phyloP scores from a whole-genome alignment of 2,329 filamentous ascomycete species.

The Pseudomassariella vexata region DNA sequence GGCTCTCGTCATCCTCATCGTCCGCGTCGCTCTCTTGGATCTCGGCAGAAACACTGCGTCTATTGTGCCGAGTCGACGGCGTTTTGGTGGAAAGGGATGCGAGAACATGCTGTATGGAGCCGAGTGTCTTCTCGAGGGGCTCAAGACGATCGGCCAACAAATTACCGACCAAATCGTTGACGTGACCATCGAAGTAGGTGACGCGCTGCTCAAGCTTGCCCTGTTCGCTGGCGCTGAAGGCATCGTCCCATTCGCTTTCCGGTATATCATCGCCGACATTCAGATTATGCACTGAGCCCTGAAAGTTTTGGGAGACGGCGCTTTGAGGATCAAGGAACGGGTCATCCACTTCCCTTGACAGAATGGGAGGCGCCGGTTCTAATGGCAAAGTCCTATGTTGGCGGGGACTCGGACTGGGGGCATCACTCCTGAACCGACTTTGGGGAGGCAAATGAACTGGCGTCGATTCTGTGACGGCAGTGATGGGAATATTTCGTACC shows the following conservation, averaged over 20 bases:
- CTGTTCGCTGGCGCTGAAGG: slow-evolving; percentile 76
- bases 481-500: slow-evolving; percentile 29
- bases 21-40: slow-evolving; percentile 82
- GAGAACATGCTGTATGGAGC: slow-evolving; percentile 67
- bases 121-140: slow-evolving; percentile 75
- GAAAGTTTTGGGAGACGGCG: slow-evolving; percentile 36
- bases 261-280: slow-evolving; percentile 59
- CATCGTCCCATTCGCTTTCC: slow-evolving; percentile 87
- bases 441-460: slow-evolving; percentile 49
- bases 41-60: slow-evolving; percentile 66
- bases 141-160: slow-evolving; percentile 70
- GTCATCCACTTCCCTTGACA: slow-evolving; percentile 54
- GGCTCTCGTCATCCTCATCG: slow-evolving; percentile 76
- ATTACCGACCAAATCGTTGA: slow-evolving; percentile 78
- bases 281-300: slow-evolving; percentile 54
- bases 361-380: slow-evolving; percentile 38
- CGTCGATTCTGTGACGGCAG: slow-evolving; percentile 37
- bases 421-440: slow-evolving; percentile 55
- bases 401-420: slow-evolving; percentile 66
- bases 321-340: slow-evolving; percentile 51
- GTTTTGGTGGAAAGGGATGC: slow-evolving; percentile 49
- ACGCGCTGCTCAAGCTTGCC: slow-evolving; percentile 76
- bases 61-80: slow-evolving; percentile 50
- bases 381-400: slow-evolving; percentile 43
- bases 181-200: slow-evolving; percentile 84